Conservation (phyloP, 2,329 filamentous ascomycete genomes). For the Venturia carpophila region DNA sequence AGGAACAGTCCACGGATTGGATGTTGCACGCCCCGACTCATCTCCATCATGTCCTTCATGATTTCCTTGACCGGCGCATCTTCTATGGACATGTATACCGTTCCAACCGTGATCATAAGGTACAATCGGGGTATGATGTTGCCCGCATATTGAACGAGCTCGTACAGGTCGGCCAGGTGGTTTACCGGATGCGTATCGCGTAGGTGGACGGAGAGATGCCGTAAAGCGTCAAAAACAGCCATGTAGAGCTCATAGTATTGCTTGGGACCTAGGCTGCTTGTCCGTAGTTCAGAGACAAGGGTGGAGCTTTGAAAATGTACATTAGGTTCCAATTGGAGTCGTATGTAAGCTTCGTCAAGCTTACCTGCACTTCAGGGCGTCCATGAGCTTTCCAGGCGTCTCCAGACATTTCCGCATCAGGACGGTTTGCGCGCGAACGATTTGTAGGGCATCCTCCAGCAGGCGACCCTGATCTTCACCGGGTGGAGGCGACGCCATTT, state of each 20-base stretch:
- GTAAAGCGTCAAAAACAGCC: conserved; percentile 95
- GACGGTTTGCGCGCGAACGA: conserved; percentile 92
- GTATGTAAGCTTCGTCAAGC: conserved; percentile 26
- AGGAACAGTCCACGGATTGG: conserved; percentile 91
- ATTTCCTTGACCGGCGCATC: conserved; percentile 99
- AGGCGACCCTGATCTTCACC: conserved; percentile 65
- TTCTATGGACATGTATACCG: conserved; percentile 97
- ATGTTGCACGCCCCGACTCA: conserved; percentile 96
- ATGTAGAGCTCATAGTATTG: conserved; percentile 99
- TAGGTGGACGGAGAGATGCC: conserved; percentile 91
- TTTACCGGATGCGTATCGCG: conserved; percentile 97
- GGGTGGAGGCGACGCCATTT: conserved; percentile 38
- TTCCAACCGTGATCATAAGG: conserved; percentile 98
- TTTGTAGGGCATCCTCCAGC: conserved; percentile 91
- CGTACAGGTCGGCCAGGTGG: conserved; percentile 95
- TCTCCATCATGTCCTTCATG: conserved; percentile 99
- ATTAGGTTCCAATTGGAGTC: conserved; percentile 5
- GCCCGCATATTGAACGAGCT: conserved; percentile 94
- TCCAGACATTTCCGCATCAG: conserved; percentile 98
- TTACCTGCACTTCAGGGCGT: conserved; percentile 98
- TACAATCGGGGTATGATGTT: conserved; percentile 96
- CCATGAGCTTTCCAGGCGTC: conserved; percentile 97
- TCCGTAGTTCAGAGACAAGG: conserved; percentile 94
- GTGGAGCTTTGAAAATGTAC: conserved; percentile 62
- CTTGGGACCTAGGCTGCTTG: conserved; percentile 93